Evolutionary conservation across 768 basidiomycete genomes (phyloP).

Genomic region (Russula griseocarnosa): DNA sequence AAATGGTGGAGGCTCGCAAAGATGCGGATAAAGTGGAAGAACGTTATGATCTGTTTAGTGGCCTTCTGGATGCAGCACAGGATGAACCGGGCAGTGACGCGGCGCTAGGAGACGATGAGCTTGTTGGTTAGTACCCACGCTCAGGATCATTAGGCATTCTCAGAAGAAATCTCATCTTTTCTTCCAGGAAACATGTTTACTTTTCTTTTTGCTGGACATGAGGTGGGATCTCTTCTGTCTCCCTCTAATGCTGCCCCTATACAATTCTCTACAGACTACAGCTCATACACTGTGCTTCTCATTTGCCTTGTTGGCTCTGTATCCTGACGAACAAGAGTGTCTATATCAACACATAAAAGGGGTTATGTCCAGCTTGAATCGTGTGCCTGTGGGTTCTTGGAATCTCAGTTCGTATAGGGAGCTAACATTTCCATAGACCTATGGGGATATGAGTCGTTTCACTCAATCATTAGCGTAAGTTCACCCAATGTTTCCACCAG

Average conservation of each 20-base stretch:
- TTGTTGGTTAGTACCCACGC: conserved; percentile 16
- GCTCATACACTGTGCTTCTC: conserved; percentile 39
- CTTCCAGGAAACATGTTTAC: conserved; percentile 32
- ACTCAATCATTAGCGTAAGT: conserved; percentile 28
- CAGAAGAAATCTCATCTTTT: background rate
- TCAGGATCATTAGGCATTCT: too few species aligned
- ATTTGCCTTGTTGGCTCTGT: conserved; percentile 42
- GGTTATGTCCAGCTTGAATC: conserved; percentile 32
- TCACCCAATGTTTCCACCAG: background rate
- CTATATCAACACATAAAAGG: conserved; percentile 37
- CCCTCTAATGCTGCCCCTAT: background rate
- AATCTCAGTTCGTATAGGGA: background rate
- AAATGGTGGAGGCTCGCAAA: conserved; percentile 31
- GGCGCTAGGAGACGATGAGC: conserved; percentile 29
- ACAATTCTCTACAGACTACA: conserved; percentile 35
- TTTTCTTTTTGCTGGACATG: conserved; percentile 37
- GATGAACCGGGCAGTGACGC: conserved; percentile 19
- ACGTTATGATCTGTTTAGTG: conserved; percentile 32
- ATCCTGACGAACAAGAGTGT: conserved; percentile 42
- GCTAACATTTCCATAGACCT: conserved; percentile 19
- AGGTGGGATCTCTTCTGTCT: conserved; percentile 12
- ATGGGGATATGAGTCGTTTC: conserved; percentile 30
- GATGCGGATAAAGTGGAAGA: conserved; percentile 27
- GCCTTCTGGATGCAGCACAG: conserved; percentile 29
- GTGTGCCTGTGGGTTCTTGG: background rate